Base-by-base conservation (phyloP, 78 protist genomes). In the Mastigamoeba balamuthi region DNA sequence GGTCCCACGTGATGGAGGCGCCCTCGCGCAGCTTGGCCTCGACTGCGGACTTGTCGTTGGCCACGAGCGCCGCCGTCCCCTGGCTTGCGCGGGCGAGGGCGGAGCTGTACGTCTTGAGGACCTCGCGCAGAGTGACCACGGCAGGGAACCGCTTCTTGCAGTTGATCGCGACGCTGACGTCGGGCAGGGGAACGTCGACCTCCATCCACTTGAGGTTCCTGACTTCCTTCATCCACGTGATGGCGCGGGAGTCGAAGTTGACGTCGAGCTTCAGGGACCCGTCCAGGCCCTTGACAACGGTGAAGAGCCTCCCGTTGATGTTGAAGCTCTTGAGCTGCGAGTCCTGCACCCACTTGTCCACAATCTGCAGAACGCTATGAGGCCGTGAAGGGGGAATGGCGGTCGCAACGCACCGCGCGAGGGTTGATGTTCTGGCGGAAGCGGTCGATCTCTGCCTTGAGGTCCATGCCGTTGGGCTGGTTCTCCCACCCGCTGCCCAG, bases 401-500 rank as follows among this genome's bases (percentile, higher is more conserved):
- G 52, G 4, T 65, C 27, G 4, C 37, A 2, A 29, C 0, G n/a
- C n/a, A n/a, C n/a, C n/a, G n/a, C n/a, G 0, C 73, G 86, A 0
- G 89, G 41, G 52, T 89, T 81, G 48, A 93, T 36, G 67, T 84
- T 75, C 8, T 64, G 66, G 33, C 87, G 78, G 73, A 94, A 89
- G 25, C 72, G 72, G 27, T 88, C 85, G 5, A 40, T 41, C 42
- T 85, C 93, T 7, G 44, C 86, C 44, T 77, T 65, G 9, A 93
- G 76, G 42, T 91, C 84, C 77, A 75, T 70, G 35, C 96, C 96
- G 30, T 93, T 91, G 1, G 76, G 68, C 63, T 91, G 85, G 23
- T 77, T 28, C 39, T 84, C 92, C 97, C 97, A 93, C 40, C 87
- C 78, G 36, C 53, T 73, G 66, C 97, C 97, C 0, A 93, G 78